Percentiles rank a stretch among this genome's conserved stretches.
phyloP scores from a whole-genome alignment of 1,139 yeast species.

The Nakaseomyces uthaithaninus region DNA sequence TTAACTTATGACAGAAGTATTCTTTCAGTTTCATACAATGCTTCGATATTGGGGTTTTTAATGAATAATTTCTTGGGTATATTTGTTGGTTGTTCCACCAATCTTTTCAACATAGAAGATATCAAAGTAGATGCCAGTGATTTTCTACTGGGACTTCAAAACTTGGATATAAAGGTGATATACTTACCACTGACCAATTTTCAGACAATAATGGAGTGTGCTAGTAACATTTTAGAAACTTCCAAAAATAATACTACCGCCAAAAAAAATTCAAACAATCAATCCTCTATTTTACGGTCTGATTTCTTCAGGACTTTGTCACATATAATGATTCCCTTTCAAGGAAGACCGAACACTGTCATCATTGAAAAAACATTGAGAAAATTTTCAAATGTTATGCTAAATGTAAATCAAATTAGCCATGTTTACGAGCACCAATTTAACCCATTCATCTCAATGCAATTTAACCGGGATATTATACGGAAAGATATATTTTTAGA shows the following conservation, averaged over 20 bases:
- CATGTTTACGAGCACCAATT: constrained; percentile 70
- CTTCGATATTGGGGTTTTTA: constrained; percentile 78
- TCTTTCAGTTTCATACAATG: constrained; percentile 80
- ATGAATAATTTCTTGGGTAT: constrained; percentile 78
- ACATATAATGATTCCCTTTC: constrained; percentile 78
- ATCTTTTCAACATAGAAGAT: constrained; percentile 69
- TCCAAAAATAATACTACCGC: constrained; percentile 7
- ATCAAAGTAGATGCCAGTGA: constrained; percentile 68
- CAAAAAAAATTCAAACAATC: constrained; percentile 10
- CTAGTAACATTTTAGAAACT: constrained; percentile 33
- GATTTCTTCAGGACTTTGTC: constrained; percentile 55
- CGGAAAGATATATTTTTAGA: constrained; percentile 84
- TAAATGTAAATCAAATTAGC: constrained; percentile 64
- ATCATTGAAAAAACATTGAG: constrained; percentile 52
- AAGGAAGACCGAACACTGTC: constrained; percentile 62
- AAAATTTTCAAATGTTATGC: constrained; percentile 55
- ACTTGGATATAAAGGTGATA: constrained; percentile 51
- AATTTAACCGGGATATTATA: constrained; percentile 83
- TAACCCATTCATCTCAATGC: constrained; percentile 68
- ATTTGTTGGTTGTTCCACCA: constrained; percentile 79
- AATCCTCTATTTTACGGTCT: constrained; percentile 16
- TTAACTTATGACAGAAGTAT: constrained; percentile 64
- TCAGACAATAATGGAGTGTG: constrained; percentile 20
- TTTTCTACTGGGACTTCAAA: constrained; percentile 63
- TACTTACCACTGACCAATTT: constrained; percentile 1